Evolutionary conservation across 306 rosid species (phyloP).

Genomic region (Abrus pulchellus): DNA sequence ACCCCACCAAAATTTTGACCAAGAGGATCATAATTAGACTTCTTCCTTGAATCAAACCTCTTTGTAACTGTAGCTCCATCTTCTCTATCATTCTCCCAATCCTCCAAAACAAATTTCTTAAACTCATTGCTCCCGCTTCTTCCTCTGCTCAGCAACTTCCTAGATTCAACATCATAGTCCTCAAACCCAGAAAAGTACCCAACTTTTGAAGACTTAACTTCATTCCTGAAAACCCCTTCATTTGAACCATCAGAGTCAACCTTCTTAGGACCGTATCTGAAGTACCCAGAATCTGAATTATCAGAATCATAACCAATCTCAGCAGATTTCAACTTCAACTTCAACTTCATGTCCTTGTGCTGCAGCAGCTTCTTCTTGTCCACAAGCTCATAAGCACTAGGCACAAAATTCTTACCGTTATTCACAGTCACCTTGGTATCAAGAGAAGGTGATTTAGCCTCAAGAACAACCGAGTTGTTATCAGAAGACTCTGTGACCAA

Average conservation of each 20-base stretch:
- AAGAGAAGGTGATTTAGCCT: slow-evolving; percentile 65
- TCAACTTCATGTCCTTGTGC: slow-evolving; percentile 49
- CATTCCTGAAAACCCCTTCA: slow-evolving; percentile 55
- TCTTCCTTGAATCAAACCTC: slow-evolving; percentile 59
- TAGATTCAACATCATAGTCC: slow-evolving; percentile 50
- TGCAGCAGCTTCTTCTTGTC: slow-evolving; percentile 54
- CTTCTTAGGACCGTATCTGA: slow-evolving; percentile 62
- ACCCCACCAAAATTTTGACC: slow-evolving; percentile 46
- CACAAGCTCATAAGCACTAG: slow-evolving; percentile 46
- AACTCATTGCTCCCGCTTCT: slow-evolving; percentile 41
- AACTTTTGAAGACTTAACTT: slow-evolving; percentile 54
- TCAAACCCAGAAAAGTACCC: slow-evolving; percentile 52
- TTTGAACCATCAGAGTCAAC: slow-evolving; percentile 63
- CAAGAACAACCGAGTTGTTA: slow-evolving; percentile 69
- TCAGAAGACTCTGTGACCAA: slow-evolving; percentile 74
- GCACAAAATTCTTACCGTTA: slow-evolving; percentile 42
- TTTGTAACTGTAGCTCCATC: slow-evolving; percentile 44
- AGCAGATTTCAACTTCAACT: slow-evolving; percentile 54
- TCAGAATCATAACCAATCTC: slow-evolving; percentile 58
- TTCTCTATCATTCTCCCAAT: slow-evolving; percentile 48
- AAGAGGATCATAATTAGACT: slow-evolving; percentile 51
- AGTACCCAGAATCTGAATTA: slow-evolving; percentile 74
- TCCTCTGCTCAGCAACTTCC: slow-evolving; percentile 40
- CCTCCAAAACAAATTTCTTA: slow-evolving; percentile 50
- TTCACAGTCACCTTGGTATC: slow-evolving; percentile 39